A percentile compares a stretch with the other conserved stretches of the same genome.
These are phyloP conservation scores for Diaporthe ampelina DNA, from an alignment of 2,329 filamentous ascomycete genomes.

Conservation along the genomic window DNA sequence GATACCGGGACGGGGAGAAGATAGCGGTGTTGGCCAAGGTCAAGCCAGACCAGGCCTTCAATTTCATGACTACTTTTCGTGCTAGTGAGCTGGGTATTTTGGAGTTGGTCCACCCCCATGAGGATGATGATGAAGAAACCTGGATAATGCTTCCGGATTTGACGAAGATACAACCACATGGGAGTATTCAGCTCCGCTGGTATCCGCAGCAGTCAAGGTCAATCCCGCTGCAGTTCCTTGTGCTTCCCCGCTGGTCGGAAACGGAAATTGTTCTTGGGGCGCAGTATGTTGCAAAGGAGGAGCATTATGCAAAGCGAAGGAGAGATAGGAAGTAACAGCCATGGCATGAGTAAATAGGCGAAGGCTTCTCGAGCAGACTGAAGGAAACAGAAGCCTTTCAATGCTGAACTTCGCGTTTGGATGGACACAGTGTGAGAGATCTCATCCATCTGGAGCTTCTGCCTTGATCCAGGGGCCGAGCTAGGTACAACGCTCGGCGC, in stretches of 20 bases:
- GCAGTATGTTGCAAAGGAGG: background rate
- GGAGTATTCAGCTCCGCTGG: slow-evolving; percentile 7
- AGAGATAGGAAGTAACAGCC: background rate
- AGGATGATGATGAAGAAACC: background rate
- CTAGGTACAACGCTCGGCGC: background rate
- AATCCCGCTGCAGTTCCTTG: background rate
- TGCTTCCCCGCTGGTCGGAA: background rate
- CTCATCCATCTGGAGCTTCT: background rate
- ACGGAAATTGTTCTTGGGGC: background rate
- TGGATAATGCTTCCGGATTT: slow-evolving; percentile 1
- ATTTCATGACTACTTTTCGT: background rate
- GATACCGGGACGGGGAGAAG: background rate
- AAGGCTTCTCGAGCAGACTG: background rate
- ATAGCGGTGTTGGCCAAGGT: background rate
- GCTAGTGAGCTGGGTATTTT: slow-evolving; percentile 4
- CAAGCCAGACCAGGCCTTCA: slow-evolving; percentile 10
- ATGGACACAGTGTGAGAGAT: background rate
- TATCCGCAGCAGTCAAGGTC: background rate
- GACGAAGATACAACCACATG: background rate
- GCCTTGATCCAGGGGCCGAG: background rate
- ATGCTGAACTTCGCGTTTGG: background rate
- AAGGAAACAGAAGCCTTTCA: background rate
- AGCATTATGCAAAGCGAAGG: background rate
- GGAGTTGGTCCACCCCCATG: background rate
- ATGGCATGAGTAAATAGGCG: background rate